A percentile compares a stretch with the other conserved stretches of the same genome.
phyloP scores from a whole-genome alignment of 2,329 filamentous ascomycete genomes.

The Raffaelea albimanens region DNA sequence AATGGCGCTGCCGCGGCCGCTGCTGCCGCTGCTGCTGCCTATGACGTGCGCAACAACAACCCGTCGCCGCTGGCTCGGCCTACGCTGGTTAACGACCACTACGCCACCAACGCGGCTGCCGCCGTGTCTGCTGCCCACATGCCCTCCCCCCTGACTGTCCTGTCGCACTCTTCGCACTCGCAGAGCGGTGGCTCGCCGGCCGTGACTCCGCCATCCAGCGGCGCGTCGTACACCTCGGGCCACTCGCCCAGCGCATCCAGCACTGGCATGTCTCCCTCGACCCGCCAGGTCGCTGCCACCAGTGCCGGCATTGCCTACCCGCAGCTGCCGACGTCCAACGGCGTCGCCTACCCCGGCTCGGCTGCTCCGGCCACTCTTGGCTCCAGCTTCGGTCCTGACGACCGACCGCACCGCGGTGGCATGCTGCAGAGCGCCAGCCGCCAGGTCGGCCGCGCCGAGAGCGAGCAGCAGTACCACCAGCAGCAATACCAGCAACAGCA shows the following conservation, averaged over 20 bases:
- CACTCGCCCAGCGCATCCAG: constrained; percentile 68
- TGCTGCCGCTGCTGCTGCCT: constrained; percentile 30
- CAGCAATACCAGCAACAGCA: constrained; percentile 2
- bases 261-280: constrained; percentile 58
- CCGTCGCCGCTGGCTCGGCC: constrained; percentile 21
- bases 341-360: constrained; percentile 49
- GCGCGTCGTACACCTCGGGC: constrained; percentile 67
- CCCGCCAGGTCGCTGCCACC: constrained; percentile 36
- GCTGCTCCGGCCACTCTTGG: constrained; percentile 64
- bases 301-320: constrained; percentile 54
- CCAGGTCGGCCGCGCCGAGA: constrained; percentile 18
- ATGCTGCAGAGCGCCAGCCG: constrained; percentile 53
- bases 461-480: neutral
- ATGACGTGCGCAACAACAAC: constrained; percentile 48
- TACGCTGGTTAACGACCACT: constrained; percentile 19
- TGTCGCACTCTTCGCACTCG: constrained; percentile 40
- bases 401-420: constrained; percentile 55
- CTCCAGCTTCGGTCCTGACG: constrained; percentile 52
- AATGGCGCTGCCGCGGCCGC: constrained; percentile 40
- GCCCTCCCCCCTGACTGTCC: constrained; percentile 49
- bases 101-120: constrained; percentile 12
- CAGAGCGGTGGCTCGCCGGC: constrained; percentile 55
- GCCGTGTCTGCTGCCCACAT: constrained; percentile 43
- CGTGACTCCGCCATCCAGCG: constrained; percentile 65
- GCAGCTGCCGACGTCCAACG: constrained; percentile 58